Percentiles rank a stretch among this genome's conserved stretches.
Conservation (phyloP, 2,329 filamentous ascomycete genomes). For the Ophiosphaerella narmari region DNA sequence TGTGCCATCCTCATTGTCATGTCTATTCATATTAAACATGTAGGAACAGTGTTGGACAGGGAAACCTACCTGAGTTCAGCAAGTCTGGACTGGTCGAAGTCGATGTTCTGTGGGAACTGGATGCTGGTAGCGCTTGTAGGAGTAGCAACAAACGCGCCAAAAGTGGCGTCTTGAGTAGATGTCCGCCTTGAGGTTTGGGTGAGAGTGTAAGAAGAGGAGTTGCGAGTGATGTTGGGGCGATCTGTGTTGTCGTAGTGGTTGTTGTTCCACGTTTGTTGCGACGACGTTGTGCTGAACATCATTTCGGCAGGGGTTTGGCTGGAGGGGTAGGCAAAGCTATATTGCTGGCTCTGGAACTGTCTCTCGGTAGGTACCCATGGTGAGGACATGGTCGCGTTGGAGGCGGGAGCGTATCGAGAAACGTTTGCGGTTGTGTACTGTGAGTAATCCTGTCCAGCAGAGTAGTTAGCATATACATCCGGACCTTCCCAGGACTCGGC, state of each 20-base stretch:
- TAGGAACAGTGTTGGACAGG: background rate
- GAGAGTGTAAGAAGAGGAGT: constrained; percentile 34
- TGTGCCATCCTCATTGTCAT: constrained; percentile 34
- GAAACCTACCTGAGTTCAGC: constrained; percentile 25
- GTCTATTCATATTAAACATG: constrained; percentile 18
- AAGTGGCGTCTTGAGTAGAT: constrained; percentile 30
- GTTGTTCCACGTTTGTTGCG: constrained; percentile 29
- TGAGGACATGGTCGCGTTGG: constrained; percentile 20
- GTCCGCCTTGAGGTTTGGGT: constrained; percentile 27
- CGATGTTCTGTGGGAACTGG: constrained; percentile 25
- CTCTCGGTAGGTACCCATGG: constrained; percentile 32
- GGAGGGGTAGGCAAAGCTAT: constrained; percentile 31
- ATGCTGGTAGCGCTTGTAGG: constrained; percentile 37
- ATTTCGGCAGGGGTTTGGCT: constrained; percentile 23
- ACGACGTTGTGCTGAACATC: constrained; percentile 25
- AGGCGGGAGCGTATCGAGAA: constrained; percentile 27
- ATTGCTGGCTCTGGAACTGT: constrained; percentile 33
- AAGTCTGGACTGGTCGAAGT: constrained; percentile 28
- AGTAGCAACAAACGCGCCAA: constrained; percentile 36
- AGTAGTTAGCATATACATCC: constrained; percentile 45
- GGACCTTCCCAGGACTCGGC: constrained; percentile 38
- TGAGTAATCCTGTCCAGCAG: constrained; percentile 42
- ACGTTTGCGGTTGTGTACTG: constrained; percentile 33
- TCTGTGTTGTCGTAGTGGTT: constrained; percentile 24
- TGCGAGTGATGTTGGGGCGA: constrained; percentile 26